Evolutionary conservation across 768 basidiomycete genomes (phyloP), one percentile per base, ranked within the genome.

Genomic region (Flagelloscypha sp.): DNA sequence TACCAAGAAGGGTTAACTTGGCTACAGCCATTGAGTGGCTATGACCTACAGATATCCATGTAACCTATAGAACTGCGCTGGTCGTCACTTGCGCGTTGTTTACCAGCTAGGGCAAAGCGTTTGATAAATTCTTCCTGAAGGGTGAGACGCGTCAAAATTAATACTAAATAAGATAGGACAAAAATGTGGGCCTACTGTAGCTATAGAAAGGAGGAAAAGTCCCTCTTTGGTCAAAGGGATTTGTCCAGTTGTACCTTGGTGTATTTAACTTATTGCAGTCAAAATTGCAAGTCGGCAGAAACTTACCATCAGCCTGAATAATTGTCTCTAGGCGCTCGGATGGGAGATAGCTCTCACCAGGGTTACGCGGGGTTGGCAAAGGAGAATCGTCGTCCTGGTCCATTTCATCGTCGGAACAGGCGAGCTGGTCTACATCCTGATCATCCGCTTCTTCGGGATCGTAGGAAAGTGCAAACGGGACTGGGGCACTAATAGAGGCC

Each of bases 41-140:
- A 18, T 19, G 31, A 57, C 75, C 38, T 43, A 89, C 87, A 79
- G 68, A 89, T 72, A 53, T 92, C 85, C 25, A 68, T 64, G 44
- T 88, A 85, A 35, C 72, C 68, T 8, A 89, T 63, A 15, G 58
- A 63, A 37, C 65, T 70, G 40, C 84, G 68, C 39, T 68, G 66
- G 33, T 77, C 72, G 12, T 66, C 62, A 40, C 61, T 61, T 7
- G 84, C 83, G 49, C 79, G 73, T 32, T 68, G 68, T 40, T 82
- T 74, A 9, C 79, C 83, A 17, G 79, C 77, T 53, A 74, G 72
- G 12, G 75, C 68, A 50, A 89, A 65, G 32, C 77, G 70, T 55
- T 84, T 84, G 37, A 90, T 72, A 53, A 89, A 90, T 50, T 88
- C 84, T 60, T 92, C 87, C 88, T 92, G 50, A 23, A 30, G 36